Conservation (phyloP, 345 rosid species). For the Hypericum androsaemum region DNA sequence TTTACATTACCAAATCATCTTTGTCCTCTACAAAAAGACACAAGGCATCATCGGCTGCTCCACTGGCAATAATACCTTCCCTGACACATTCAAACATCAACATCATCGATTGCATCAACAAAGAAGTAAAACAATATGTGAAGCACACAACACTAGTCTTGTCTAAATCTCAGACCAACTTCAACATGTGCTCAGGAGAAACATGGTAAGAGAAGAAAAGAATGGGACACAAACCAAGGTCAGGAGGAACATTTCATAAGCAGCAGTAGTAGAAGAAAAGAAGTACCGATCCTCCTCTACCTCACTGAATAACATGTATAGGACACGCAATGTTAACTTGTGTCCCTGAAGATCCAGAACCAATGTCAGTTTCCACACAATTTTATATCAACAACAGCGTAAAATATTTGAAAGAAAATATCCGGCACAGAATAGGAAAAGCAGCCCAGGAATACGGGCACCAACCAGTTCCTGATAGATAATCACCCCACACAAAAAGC, state of each 20-base stretch:
- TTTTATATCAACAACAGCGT: not conserved
- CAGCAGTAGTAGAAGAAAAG: slow-evolving; percentile 87
- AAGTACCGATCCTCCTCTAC: slow-evolving; percentile 93
- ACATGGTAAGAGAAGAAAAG: slow-evolving; percentile 8
- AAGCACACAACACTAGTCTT: too few relatives aligned
- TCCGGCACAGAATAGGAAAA: not conserved
- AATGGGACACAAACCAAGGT: slow-evolving; percentile 56
- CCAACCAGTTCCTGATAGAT: not conserved
- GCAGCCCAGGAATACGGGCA: not conserved
- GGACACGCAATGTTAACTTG: slow-evolving; percentile 91
- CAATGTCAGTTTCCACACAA: slow-evolving; percentile 25
- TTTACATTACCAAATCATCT: slow-evolving; percentile 40
- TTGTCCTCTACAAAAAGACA: slow-evolving; percentile 58
- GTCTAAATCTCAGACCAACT: too few relatives aligned
- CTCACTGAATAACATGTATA: slow-evolving; percentile 86
- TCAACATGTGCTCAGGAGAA: too few relatives aligned
- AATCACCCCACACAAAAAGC: not conserved
- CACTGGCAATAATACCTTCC: slow-evolving; percentile 78
- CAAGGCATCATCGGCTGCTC: slow-evolving; percentile 89
- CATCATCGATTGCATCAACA: too few relatives aligned
- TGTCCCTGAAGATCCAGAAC: slow-evolving; percentile 78
- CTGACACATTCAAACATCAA: slow-evolving; percentile 26
- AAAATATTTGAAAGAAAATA: not conserved
- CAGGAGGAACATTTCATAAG: slow-evolving; percentile 64
- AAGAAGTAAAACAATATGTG: too few relatives aligned